Evolutionary conservation across 805 yeast genomes (phyloP).

Genomic region (Metschnikowia peoriensis): DNA sequence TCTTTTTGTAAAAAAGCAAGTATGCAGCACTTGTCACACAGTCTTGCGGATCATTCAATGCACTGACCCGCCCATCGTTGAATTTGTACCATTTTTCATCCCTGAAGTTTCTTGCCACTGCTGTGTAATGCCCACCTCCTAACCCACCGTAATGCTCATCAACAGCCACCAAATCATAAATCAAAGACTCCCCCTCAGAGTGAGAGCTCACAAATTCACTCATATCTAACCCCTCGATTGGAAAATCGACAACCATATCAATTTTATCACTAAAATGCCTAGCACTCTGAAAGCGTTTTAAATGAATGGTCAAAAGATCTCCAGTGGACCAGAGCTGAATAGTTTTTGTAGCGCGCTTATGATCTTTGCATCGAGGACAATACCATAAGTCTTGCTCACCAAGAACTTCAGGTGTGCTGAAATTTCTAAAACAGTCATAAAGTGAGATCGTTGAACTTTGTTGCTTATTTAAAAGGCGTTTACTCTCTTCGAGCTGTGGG

Average conservation of each 20-base stretch:
- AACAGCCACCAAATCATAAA: slow-evolving; percentile 87
- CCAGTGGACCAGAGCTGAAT: slow-evolving; percentile 94
- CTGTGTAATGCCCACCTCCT: slow-evolving; percentile 97
- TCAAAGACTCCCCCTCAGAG: slow-evolving; percentile 24
- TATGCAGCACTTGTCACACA: slow-evolving; percentile 80
- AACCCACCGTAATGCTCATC: slow-evolving; percentile 95
- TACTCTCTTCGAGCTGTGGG: slow-evolving; percentile 51
- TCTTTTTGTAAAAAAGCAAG: slow-evolving; percentile 73
- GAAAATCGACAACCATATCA: slow-evolving; percentile 80
- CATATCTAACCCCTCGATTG: slow-evolving; percentile 79
- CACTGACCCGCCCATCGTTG: slow-evolving; percentile 77
- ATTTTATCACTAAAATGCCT: slow-evolving; percentile 87
- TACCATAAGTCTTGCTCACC: slow-evolving; percentile 93
- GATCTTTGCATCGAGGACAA: slow-evolving; percentile 86
- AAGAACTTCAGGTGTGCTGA: slow-evolving; percentile 78
- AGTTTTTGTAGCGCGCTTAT: slow-evolving; percentile 85
- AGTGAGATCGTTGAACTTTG: slow-evolving; percentile 50
- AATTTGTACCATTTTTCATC: slow-evolving; percentile 85
- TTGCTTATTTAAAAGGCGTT: slow-evolving; percentile 31
- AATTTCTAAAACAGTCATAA: slow-evolving; percentile 70
- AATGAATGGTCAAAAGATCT: slow-evolving; percentile 83
- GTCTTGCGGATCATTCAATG: slow-evolving; percentile 53
- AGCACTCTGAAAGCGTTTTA: slow-evolving; percentile 85
- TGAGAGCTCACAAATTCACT: slow-evolving; percentile 47
- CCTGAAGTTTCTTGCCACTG: slow-evolving; percentile 75